Base-by-base conservation (phyloP, 73 alveolate genomes). In the Effrenium voratum region DNA sequence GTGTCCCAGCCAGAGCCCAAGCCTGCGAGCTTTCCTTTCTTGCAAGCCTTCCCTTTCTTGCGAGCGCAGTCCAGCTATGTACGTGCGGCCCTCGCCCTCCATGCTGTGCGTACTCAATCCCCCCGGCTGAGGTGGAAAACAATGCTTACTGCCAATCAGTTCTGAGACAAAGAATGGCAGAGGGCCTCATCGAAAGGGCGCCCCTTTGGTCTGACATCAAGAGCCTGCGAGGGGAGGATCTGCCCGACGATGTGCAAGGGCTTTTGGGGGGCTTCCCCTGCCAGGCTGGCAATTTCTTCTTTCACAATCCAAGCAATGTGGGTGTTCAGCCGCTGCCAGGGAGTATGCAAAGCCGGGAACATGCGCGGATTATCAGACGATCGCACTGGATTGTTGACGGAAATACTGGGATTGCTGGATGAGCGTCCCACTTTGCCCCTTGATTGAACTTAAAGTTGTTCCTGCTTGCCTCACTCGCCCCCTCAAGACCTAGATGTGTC, bases 121-220 rank as follows among this genome's bases (percentile, higher is more conserved):
- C n/a, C n/a, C n/a, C n/a, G n/a, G n/a, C n/a, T n/a, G n/a, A 80
- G 91, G 91, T 80, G 44, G 91, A 80, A n/a, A 80, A 80, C 70
- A 24, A 26, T 32, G 0, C 68, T 28, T 80, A 45, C 91, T 80
- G 91, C 91, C 22, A 55, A 32, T 5, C 5, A 15, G 68, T 80
- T 38, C 26, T 80, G 47, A 28, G 34, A 0, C 45, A 66, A 4
- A 32, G 91, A 2, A 3, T 2, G 1, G 47, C 43, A 8, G 91
- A 80, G 34, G 68, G 68, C 10, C 70, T 45, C 55, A 43, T 15
- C 63, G 36, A 63, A 63, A 4, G 41, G 36, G 3, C 40, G 28
- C 60, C 63, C 3, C 3, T 77, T 38, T 77, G 24, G 26, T 4
- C 0, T 22, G 63, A 77, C 19, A 60, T 77, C 24, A 40, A 77